Evolutionary conservation across 2,329 filamentous ascomycete species (phyloP).

Genomic region (Hirsutella thompsonii): DNA sequence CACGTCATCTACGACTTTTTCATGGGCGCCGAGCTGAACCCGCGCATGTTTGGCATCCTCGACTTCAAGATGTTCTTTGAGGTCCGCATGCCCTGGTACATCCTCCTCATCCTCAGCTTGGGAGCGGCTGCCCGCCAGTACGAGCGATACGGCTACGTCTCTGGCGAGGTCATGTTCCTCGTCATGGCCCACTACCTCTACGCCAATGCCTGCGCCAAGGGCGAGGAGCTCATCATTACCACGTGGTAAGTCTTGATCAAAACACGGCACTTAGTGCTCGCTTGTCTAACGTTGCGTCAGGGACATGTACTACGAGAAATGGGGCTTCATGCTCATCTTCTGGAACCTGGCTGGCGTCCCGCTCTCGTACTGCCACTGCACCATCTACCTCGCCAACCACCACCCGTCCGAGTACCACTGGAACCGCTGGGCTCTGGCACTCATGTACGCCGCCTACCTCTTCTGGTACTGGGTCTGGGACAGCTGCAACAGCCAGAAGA

Average conservation of each 20-base stretch:
- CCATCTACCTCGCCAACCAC: conserved; percentile 78
- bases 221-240: conserved; percentile 78
- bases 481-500: conserved; percentile 86
- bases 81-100: conserved; percentile 85
- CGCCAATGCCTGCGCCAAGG: conserved; percentile 84
- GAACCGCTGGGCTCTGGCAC: conserved; percentile 53
- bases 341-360: conserved; percentile 92
- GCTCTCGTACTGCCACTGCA: conserved; percentile 87
- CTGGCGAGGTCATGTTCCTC: conserved; percentile 71
- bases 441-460: conserved; percentile 59
- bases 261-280: neutral
- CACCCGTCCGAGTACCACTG: conserved; percentile 64
- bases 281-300: conserved; percentile 8
- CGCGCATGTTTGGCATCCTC: conserved; percentile 66
- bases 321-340: conserved; percentile 96
- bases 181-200: conserved; percentile 87
- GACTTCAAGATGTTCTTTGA: conserved; percentile 97
- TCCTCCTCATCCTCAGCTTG: conserved; percentile 66
- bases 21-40: conserved; percentile 81
- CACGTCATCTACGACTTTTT: conserved; percentile 77
- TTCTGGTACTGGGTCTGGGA: conserved; percentile 89
- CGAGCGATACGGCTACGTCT: conserved; percentile 74
- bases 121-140: conserved; percentile 73
- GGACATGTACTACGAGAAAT: conserved; percentile 97
- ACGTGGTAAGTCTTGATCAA: conserved; percentile 50